Evolutionary conservation across 768 basidiomycete genomes (phyloP).

Genomic region (Pisolithus microcarpus): DNA sequence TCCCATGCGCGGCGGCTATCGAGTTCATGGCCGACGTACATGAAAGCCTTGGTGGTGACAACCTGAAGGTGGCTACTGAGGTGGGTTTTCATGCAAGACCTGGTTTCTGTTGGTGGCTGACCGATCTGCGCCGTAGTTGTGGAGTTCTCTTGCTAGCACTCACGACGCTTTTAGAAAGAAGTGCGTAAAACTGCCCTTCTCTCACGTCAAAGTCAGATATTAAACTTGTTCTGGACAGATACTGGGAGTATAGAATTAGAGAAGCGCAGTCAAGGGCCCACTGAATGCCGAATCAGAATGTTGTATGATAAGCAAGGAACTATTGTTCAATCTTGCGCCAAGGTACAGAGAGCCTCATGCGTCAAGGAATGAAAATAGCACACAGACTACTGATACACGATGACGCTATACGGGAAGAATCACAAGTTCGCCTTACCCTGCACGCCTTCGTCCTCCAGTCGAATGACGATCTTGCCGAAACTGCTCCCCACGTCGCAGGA

Average conservation of each 20-base stretch:
- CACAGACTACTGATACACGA: too few species aligned
- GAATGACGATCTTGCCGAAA: conserved; percentile 76
- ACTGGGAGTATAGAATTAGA: conserved; percentile 70
- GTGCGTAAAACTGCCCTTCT: conserved; percentile 33
- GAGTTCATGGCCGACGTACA: conserved; percentile 81
- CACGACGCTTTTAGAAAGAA: conserved; percentile 72
- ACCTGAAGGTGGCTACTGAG: conserved; percentile 41
- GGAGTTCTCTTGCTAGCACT: conserved; percentile 60
- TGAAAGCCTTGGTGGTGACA: conserved; percentile 48
- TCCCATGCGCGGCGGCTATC: conserved; percentile 73
- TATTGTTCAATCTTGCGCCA: too few species aligned
- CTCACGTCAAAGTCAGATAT: conserved; percentile 13
- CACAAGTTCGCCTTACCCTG: conserved; percentile 22
- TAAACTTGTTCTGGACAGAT: conserved; percentile 37
- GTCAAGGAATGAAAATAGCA: background rate
- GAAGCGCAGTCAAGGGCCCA: conserved; percentile 33
- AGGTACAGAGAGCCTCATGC: background rate
- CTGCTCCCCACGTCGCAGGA: conserved; percentile 55
- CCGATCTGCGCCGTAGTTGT: conserved; percentile 41
- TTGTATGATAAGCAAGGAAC: background rate
- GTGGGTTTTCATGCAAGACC: conserved; percentile 23
- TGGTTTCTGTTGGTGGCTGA: conserved; percentile 7
- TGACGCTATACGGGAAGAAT: background rate
- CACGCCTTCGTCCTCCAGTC: conserved; percentile 24
- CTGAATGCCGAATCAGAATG: conserved; percentile 14